These are phyloP conservation scores for Petunia hybrid DNA, from an alignment of 305 asterid genomes.

Conservation along the genomic window DNA sequence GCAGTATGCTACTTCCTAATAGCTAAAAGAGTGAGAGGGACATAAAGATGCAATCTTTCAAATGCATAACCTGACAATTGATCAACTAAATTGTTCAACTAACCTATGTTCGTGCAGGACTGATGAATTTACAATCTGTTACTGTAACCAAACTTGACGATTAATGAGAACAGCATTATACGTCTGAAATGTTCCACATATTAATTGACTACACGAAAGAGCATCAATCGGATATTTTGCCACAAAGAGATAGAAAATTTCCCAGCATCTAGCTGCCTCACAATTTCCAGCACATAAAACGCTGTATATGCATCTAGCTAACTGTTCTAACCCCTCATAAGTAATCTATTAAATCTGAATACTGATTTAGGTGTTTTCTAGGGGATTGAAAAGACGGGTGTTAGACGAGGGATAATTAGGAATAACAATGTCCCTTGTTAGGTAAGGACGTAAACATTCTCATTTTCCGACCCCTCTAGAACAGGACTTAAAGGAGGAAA, in stretches of 20 bases:
- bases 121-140: not conserved
- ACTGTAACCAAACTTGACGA: not conserved
- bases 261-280: conserved; percentile 18
- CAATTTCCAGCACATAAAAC: not conserved
- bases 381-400: not conserved
- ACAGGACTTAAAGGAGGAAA: not conserved
- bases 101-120: not conserved
- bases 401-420: not conserved
- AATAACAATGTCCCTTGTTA: not conserved
- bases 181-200: not conserved
- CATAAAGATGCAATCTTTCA: conserved; percentile 9
- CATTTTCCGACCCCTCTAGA: not conserved
- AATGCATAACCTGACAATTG: conserved; percentile 12
- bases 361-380: not conserved
- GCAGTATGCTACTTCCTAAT: conserved; percentile 14
- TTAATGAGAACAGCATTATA: not conserved
- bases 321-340: not conserved
- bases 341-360: not conserved
- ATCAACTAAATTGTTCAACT: not conserved
- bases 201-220: not conserved
- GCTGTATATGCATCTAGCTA: not conserved
- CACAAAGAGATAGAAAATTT: not conserved
- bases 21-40: not conserved
- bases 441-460: not conserved
- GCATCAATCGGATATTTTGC: not conserved